Base-by-base conservation (phyloP, 805 yeast species). In the Yarrowia divulgata region DNA sequence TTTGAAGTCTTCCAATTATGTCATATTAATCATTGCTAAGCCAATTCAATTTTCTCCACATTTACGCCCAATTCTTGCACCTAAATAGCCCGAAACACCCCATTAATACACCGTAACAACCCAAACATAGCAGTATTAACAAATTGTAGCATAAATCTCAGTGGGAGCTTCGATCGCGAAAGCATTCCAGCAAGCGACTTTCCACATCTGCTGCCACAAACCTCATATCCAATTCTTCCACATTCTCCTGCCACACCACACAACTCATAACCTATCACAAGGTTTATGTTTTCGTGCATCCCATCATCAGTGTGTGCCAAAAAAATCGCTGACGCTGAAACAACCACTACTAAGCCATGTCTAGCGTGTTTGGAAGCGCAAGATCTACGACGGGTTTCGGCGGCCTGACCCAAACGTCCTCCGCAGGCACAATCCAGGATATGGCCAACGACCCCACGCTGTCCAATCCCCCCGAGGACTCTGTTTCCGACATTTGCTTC, bases 401-500 rank as follows among this genome's bases (percentile, higher is more conserved):
- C 71, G 71, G 68, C 12, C 57, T 48, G 48, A 13, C 68, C n/a
- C 68, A 46, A 23, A 46, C 45, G 39, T 34, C 62, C 37, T 35
- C 62, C 37, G 52, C 69, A 13, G 69, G 62, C 32, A 52, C 69
- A 12, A 43, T 32, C 23, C 42, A 50, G 42, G 69, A 66, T 13
- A 43, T 66, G 54, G 70, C 69, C 37, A 69, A 72, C 46, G 77
- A 75, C 52, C 67, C 70, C 37, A 57, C 49, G 14, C 58, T 92
- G 48, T 85, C 86, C 71, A 89, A 90, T 74, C 91, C 94, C 3
- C 97, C 97, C n/a, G 97, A 91, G 71, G 99, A 95, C 77, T 88
- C 97, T 1, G 84, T 95, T 18, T 85, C 93, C 4, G 96, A 91
- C 73, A 77, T 95, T 69, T 82, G 92, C 19, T 95, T 94, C 79